Evolutionary conservation across 1,284 basidiomycete species (phyloP), one percentile per base, ranked within the genome.

Genomic region (Fistulinella cinereoalba): DNA sequence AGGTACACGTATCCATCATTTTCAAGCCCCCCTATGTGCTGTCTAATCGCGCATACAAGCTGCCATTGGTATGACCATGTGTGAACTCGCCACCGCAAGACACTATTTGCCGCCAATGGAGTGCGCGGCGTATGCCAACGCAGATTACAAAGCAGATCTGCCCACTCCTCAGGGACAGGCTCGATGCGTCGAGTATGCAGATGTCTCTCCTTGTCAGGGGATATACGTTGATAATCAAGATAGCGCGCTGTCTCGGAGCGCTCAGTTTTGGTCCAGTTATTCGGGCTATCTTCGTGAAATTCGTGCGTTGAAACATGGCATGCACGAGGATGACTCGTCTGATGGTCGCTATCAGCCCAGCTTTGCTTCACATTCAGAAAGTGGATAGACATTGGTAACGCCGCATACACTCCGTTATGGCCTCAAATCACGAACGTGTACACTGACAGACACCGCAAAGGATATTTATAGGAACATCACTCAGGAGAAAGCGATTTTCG

Each of bases 211-310:
- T 43, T 22, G 25, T 44, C 25, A 12, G 33, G 43, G 44, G 46
- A 39, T 29, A 39, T 31, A 29, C 4, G 6, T 43, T 52, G 29
- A 49, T 40, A 6, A 41, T 21, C 13, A 12, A 15, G 11, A 22
- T 53, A 88, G 85, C 48, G 84, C 87, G 12, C 65, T 88, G 22
- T 81, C 85, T 13, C 71, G 85, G 43, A 88, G 87, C 58, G 77
- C 86, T 8, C 85, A 88, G 56, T 83, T 82, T 56, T 88, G 87
- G 86, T 85, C 87, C 8, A 88, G 85, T 52, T 89, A 88, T 62
- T 88, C 85, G 6, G 85, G 87, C 0, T 88, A 89, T 64, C 72
- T 88, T 42, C 77, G 85, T 41, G 85, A 88, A 72, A 75, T 86
- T 45, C 79, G 85, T 85, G 58, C 57, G 83, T 70, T 43, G 47